phyloP scores from a whole-genome alignment of 2,329 filamentous ascomycete species.

The Phialophora expanda region DNA sequence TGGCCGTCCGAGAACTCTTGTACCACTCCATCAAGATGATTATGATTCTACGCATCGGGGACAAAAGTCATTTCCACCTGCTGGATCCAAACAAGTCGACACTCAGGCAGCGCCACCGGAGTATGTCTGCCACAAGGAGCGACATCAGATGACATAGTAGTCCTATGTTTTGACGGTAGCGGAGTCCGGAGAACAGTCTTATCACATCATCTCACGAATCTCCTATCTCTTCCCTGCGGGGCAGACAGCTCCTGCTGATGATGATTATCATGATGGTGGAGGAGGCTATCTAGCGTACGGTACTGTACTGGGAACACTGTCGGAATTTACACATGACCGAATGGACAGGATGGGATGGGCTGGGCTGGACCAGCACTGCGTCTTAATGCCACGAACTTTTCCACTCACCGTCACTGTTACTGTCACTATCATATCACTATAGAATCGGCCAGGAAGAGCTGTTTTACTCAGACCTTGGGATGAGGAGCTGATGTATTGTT shows the following conservation, averaged over 20 bases:
- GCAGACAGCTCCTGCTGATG: neutral
- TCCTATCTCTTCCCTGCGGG: neutral
- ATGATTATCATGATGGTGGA: neutral
- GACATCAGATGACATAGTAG: neutral
- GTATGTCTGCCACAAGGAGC: neutral
- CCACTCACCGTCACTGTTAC: neutral
- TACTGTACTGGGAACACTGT: neutral
- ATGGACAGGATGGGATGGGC: neutral
- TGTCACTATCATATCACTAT: neutral
- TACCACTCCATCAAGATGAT: neutral
- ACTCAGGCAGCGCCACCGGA: neutral
- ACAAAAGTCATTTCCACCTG: neutral
- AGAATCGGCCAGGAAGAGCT: neutral
- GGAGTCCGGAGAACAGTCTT: neutral
- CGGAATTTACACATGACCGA: neutral
- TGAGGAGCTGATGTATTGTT: neutral
- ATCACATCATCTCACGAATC: neutral
- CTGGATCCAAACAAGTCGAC: neutral
- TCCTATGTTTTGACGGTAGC: neutral
- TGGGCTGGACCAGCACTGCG: neutral
- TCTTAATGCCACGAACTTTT: slow-evolving; percentile 1
- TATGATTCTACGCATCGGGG: neutral
- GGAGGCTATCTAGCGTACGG: neutral
- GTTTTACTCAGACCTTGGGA: too few relatives aligned
- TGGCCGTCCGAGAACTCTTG: neutral